Percentiles rank a stretch among this genome's conserved stretches.
Conservation (phyloP, 2,329 filamentous ascomycete genomes). For the Talaromyces piceae region DNA sequence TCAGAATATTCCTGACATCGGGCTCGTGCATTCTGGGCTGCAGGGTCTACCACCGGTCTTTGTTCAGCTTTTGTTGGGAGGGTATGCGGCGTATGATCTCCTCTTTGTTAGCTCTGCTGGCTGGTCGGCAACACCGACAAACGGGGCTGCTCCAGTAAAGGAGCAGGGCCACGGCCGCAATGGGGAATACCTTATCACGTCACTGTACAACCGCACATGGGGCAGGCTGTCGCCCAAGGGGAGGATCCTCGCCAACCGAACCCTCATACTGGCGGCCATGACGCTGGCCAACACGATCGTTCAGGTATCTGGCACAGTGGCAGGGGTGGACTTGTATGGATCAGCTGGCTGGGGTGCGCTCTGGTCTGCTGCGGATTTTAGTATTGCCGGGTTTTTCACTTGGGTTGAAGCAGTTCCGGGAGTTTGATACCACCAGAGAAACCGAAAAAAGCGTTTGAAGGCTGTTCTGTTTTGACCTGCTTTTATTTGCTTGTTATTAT, state of each 20-base stretch:
- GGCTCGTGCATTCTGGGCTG: slow-evolving; percentile 57
- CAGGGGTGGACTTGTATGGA: slow-evolving; percentile 62
- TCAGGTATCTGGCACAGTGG: slow-evolving; percentile 58
- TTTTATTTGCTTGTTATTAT: no score
- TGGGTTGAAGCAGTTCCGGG: slow-evolving; percentile 36
- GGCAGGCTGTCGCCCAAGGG: slow-evolving; percentile 54
- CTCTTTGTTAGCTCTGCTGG: slow-evolving; percentile 58
- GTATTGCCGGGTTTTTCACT: slow-evolving; percentile 25
- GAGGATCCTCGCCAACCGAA: slow-evolving; percentile 59
- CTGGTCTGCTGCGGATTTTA: slow-evolving; percentile 54
- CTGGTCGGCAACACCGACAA: slow-evolving; percentile 19
- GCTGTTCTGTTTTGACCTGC: no score
- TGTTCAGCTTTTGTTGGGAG: slow-evolving; percentile 57
- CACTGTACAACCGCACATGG: slow-evolving; percentile 52
- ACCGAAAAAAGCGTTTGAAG: not conserved
- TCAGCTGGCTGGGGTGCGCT: slow-evolving; percentile 65
- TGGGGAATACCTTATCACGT: slow-evolving; percentile 62
- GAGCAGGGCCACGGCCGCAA: slow-evolving; percentile 44
- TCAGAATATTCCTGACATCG: slow-evolving; percentile 59
- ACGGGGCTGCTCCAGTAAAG: slow-evolving; percentile 30
- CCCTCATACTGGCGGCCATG: slow-evolving; percentile 42
- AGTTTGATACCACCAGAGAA: slow-evolving; percentile 16
- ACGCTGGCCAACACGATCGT: slow-evolving; percentile 52
- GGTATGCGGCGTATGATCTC: slow-evolving; percentile 65
- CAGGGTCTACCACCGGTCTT: slow-evolving; percentile 41